Evolutionary conservation across 2,329 filamentous ascomycete species (phyloP), one percentile per base, ranked within the genome.

Genomic region (Cordyceps sp.): DNA sequence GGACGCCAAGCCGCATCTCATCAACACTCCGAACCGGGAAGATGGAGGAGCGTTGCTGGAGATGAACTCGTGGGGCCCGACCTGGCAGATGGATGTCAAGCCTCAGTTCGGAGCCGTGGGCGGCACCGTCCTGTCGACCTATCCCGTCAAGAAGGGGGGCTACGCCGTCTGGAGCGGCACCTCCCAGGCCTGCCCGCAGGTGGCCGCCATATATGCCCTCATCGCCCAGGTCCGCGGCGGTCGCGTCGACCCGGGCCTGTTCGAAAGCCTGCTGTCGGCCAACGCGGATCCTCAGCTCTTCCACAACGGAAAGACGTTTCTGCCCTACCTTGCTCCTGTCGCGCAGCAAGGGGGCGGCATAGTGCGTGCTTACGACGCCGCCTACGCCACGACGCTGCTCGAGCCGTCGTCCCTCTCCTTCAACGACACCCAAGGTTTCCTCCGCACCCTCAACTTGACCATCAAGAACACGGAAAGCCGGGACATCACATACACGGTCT

Each of bases 61-160:
- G 5, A 73, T 55, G 46, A 69, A 64, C 26, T 64, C 61, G 5
- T 77, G 70, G 71, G 71, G 71, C 7, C 71, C 71, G 3, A 71
- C 63, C 4, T 74, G 60, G 46, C 69, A 76, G 42, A 54, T 69
- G 38, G 60, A 65, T 28, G 47, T 66, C 30, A 71, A 70, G 47
- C 69, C 69, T 1, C 59, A 71, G 39, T 48, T 72, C 27, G 63
- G 59, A 13, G 56, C 66, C 1, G 63, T 68, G 4, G 69, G 71
- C 25, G 67, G 67, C 29, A 58, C 59, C 31, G 73, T 76, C 29
- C 48, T 76, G 17, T 26, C 25, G n/a, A n/a, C n/a, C n/a, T n/a
- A n/a, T n/a, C n/a, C n/a, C n/a, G n/a, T n/a, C n/a, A n/a, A n/a
- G n/a, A n/a, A n/a, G n/a, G n/a, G n/a, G n/a, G n/a, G n/a, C n/a